phyloP scores from a whole-genome alignment of 2,329 filamentous ascomycete species.

The Botrytis deweyae region DNA sequence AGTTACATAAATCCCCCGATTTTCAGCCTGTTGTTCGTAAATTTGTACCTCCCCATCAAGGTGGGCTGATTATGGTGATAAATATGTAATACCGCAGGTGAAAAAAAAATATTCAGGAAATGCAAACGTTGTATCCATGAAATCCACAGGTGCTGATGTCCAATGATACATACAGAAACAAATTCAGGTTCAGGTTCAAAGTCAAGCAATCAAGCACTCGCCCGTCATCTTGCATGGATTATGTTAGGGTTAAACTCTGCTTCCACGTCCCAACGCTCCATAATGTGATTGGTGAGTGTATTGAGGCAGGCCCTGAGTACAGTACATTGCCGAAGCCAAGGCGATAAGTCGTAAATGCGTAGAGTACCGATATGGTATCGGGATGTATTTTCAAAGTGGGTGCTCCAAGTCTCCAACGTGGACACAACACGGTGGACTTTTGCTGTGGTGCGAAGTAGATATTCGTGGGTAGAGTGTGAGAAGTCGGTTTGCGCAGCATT shows the following conservation, averaged over 20 bases:
- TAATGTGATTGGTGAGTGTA: slow-evolving; percentile 6
- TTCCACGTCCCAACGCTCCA: neutral
- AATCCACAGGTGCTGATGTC: neutral
- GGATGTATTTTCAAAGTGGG: neutral
- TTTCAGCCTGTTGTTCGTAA: slow-evolving; percentile 10
- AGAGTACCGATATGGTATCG: neutral
- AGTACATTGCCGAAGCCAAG: slow-evolving; percentile 7
- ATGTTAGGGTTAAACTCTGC: neutral
- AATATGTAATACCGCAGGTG: neutral
- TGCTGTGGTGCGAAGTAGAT: neutral
- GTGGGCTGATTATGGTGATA: neutral
- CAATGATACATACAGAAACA: neutral
- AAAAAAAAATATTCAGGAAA: neutral
- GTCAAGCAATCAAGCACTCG: slow-evolving; percentile 10
- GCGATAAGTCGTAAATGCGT: neutral
- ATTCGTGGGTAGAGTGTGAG: neutral
- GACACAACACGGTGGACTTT: neutral
- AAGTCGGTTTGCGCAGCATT: neutral
- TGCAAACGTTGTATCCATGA: neutral
- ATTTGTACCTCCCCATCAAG: slow-evolving; percentile 3
- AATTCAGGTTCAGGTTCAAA: neutral
- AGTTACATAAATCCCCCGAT: neutral
- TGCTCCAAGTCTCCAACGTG: neutral
- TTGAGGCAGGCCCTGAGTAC: neutral
- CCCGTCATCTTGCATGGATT: slow-evolving; percentile 9